phyloP scores from a whole-genome alignment of 2,329 filamentous ascomycete species.

The Dothistroma septosporum region DNA sequence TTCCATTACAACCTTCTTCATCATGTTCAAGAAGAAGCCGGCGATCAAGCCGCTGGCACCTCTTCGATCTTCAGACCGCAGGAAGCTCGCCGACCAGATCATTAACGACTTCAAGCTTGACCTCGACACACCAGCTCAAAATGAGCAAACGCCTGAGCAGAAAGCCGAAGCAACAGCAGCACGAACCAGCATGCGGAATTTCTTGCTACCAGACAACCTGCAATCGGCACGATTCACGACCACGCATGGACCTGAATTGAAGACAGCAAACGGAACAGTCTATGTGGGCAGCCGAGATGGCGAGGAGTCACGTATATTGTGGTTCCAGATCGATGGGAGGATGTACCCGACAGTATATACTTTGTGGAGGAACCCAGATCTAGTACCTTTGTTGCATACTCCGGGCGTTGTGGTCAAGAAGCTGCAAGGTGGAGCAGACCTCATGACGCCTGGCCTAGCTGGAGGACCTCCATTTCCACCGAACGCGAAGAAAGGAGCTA shows the following conservation, averaged over 20 bases:
- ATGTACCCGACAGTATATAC: slow-evolving; percentile 59
- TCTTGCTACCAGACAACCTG: slow-evolving; percentile 60
- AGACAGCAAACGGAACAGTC: slow-evolving; percentile 59
- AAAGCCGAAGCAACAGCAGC: slow-evolving; percentile 43
- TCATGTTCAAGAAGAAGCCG: slow-evolving; percentile 40
- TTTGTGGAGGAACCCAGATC: slow-evolving; percentile 59
- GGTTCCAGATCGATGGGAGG: slow-evolving; percentile 59
- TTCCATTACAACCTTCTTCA: not conserved
- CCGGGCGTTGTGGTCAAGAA: slow-evolving; percentile 59
- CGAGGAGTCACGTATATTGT: slow-evolving; percentile 58
- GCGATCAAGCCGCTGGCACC: slow-evolving; percentile 63
- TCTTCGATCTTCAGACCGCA: slow-evolving; percentile 62
- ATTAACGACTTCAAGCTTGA: slow-evolving; percentile 57
- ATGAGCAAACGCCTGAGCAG: slow-evolving; percentile 40
- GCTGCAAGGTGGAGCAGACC: slow-evolving; percentile 60
- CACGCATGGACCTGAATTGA: slow-evolving; percentile 58
- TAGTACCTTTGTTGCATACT: slow-evolving; percentile 62
- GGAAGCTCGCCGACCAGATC: slow-evolving; percentile 63
- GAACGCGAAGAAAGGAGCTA: slow-evolving; percentile 55
- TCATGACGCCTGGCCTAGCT: slow-evolving; percentile 65
- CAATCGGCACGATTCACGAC: slow-evolving; percentile 62
- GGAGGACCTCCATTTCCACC: slow-evolving; percentile 61
- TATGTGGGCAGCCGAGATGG: slow-evolving; percentile 59
- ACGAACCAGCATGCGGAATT: slow-evolving; percentile 53
- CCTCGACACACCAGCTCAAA: slow-evolving; percentile 15